phyloP scores from a whole-genome alignment of 352 stramenopile genomes.

The Phytopythium montanum region DNA sequence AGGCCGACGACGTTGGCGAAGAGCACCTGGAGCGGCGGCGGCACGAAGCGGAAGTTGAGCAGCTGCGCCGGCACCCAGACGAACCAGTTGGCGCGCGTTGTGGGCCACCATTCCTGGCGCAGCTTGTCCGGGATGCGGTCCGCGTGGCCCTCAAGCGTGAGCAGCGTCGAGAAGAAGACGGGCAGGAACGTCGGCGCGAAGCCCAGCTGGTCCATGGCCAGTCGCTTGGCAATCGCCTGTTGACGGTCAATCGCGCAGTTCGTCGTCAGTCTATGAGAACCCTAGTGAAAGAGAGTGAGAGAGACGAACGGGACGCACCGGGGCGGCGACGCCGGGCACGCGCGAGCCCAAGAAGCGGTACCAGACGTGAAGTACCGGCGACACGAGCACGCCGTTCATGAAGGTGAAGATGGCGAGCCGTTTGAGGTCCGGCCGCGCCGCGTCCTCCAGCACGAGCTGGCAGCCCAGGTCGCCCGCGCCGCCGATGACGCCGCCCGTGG shows the following conservation, averaged over 20 bases:
- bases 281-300: too few relatives aligned
- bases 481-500: constrained; percentile 56
- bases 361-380: constrained; percentile 77
- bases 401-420: constrained; percentile 64
- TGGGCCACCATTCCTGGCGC: constrained; percentile 70
- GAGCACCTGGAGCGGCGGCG: constrained; percentile 70
- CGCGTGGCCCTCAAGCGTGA: constrained; percentile 54
- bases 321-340: constrained; percentile 29
- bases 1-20: constrained; percentile 81
- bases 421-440: constrained; percentile 30
- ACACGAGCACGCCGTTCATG: constrained; percentile 58
- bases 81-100: constrained; percentile 73
- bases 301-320: constrained; percentile 8
- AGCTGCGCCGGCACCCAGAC: constrained; percentile 82
- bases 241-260: neutral
- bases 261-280: neutral
- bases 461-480: constrained; percentile 64
- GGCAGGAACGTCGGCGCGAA: constrained; percentile 74
- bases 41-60: constrained; percentile 81
- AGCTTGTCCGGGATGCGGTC: constrained; percentile 61
- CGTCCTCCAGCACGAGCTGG: constrained; percentile 53
- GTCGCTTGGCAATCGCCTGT: constrained; percentile 50
- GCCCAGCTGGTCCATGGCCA: constrained; percentile 73
- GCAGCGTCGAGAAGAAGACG: constrained; percentile 65
- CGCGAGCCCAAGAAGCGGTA: constrained; percentile 54